Evolutionary conservation across 169 alveolate species (phyloP).

Genomic region (Plasmodium malariae): DNA sequence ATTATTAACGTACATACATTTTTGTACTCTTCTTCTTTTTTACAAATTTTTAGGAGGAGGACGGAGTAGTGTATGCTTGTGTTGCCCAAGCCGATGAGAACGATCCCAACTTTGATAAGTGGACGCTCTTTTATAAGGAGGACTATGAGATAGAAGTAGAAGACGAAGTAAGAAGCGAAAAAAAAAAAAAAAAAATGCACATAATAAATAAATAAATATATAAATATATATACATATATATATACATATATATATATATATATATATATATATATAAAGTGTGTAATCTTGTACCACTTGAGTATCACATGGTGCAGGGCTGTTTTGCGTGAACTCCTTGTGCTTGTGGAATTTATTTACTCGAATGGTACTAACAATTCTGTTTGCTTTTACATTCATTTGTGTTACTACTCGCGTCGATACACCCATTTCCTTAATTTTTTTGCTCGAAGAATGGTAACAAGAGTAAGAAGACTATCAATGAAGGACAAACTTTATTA

Average conservation of each 20-base stretch:
- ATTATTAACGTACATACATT: background rate
- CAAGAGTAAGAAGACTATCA: conserved; percentile 40
- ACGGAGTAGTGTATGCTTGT: conserved; percentile 71
- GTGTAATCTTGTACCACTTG: too few species aligned
- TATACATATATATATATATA: background rate
- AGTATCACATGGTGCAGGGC: too few species aligned
- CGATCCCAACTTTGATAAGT: conserved; percentile 51
- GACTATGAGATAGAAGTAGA: conserved; percentile 70
- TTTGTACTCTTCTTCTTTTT: background rate
- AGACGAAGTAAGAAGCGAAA: conserved; percentile 37
- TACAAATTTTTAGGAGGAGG: conserved; percentile 34
- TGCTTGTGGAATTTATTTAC: too few species aligned
- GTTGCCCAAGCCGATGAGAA: conserved; percentile 64
- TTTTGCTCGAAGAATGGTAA: conserved; percentile 25
- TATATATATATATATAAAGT: background rate
- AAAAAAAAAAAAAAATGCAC: background rate
- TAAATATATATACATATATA: background rate
- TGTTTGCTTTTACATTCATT: too few species aligned
- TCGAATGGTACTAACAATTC: too few species aligned
- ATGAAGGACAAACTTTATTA: conserved; percentile 51
- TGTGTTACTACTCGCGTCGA: too few species aligned
- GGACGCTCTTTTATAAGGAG: conserved; percentile 65
- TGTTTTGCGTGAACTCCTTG: too few species aligned
- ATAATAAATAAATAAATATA: background rate
- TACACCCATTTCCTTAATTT: background rate